phyloP scores from a whole-genome alignment of 192 early-diverging fungal species.

The Coemansia sp. region DNA sequence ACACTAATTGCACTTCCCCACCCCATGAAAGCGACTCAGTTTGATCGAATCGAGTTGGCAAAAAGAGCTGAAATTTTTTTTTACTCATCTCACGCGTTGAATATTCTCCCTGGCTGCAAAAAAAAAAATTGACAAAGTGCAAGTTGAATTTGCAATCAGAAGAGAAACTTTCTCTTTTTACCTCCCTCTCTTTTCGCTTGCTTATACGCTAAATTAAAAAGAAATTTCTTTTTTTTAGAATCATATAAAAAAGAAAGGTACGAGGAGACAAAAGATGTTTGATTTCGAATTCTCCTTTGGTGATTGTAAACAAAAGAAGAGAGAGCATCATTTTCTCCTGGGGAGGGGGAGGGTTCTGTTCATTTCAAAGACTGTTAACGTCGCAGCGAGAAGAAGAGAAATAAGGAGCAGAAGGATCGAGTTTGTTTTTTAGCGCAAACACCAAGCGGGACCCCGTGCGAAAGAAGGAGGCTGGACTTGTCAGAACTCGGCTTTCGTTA shows the following conservation, averaged over 20 bases:
- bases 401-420: too few species aligned
- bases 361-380: too few species aligned
- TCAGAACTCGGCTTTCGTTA: too few species aligned
- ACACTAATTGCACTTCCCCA: slow-evolving; percentile 20
- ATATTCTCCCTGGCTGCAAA: not conserved
- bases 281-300: not conserved
- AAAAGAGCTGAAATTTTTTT: slow-evolving; percentile 20
- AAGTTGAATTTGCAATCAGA: not conserved
- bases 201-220: not conserved
- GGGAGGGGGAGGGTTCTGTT: too few species aligned
- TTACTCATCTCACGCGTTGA: too few species aligned
- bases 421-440: too few species aligned
- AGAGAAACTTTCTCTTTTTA: not conserved
- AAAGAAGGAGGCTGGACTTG: not conserved
- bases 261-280: not conserved
- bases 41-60: not conserved
- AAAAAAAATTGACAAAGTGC: not conserved
- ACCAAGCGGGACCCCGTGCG: not conserved
- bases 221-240: not conserved
- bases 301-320: too few species aligned
- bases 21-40: not conserved
- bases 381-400: too few species aligned
- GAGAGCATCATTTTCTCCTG: too few species aligned
- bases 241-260: not conserved
- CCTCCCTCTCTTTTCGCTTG: not conserved